Conservation (phyloP, 2,329 filamentous ascomycete genomes). For the Colletotrichum graminicola region DNA sequence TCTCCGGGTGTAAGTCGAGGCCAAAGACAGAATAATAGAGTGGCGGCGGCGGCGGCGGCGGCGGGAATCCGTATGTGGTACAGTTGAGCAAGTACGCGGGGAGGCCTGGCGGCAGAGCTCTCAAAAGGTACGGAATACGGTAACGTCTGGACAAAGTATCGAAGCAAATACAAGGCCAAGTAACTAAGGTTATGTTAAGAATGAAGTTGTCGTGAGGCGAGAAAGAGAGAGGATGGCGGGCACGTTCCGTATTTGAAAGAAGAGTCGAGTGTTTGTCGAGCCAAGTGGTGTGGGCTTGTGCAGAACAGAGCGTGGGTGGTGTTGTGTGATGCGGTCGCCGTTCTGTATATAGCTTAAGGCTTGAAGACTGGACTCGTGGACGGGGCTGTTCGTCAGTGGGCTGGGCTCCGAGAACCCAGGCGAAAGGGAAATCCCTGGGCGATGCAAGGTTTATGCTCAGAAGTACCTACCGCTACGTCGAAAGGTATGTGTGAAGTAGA, state of each 20-base stretch:
- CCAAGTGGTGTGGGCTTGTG: constrained; percentile 7
- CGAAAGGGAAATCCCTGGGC: constrained; percentile 21
- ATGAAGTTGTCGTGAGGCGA: constrained; percentile 21
- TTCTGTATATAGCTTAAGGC: constrained; percentile 29
- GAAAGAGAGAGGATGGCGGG: constrained; percentile 7
- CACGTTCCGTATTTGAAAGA: constrained; percentile 25
- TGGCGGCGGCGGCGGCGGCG: not conserved
- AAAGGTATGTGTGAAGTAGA: constrained; percentile 20
- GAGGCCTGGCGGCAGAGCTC: not conserved
- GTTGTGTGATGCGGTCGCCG: not conserved
- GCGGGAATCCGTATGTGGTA: not conserved
- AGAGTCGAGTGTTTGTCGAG: constrained; percentile 4
- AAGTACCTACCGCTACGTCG: constrained; percentile 28
- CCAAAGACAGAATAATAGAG: not conserved
- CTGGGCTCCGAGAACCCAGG: constrained; percentile 28
- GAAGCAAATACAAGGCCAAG: not conserved
- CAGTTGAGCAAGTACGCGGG: not conserved
- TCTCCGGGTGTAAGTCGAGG: constrained; percentile 15
- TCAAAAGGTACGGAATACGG: not conserved
- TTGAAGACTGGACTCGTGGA: not conserved
- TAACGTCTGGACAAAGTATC: not conserved
- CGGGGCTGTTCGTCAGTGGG: constrained; percentile 14
- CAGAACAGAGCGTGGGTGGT: constrained; percentile 1
- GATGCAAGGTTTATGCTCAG: constrained; percentile 25
- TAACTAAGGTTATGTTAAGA: not conserved